phyloP scores from a whole-genome alignment of 805 yeast genomes.

The Zygosaccharomyces lentus region DNA sequence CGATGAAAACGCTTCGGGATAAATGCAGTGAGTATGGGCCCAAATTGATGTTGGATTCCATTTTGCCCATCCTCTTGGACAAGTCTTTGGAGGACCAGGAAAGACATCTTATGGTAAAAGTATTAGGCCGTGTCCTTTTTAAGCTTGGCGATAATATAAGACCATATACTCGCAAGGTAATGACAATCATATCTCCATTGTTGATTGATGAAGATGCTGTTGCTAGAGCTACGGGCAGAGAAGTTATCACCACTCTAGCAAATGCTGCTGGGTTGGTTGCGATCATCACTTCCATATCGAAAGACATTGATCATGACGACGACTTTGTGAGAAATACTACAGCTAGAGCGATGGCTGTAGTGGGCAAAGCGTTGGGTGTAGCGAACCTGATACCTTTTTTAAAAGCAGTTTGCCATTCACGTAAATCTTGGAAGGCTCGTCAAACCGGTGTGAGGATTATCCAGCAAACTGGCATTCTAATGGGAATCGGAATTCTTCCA shows the following conservation, averaged over 20 bases:
- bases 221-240: constrained; percentile 75
- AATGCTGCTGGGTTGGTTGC: constrained; percentile 79
- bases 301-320: constrained; percentile 78
- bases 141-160: constrained; percentile 59
- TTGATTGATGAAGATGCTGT: constrained; percentile 72
- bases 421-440: constrained; percentile 74
- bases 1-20: constrained; percentile 63
- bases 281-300: constrained; percentile 73
- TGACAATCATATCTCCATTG: constrained; percentile 73
- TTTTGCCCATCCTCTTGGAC: constrained; percentile 75
- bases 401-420: constrained; percentile 71
- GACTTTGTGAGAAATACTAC: constrained; percentile 75
- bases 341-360: constrained; percentile 77
- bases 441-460: constrained; percentile 77
- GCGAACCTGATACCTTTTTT: constrained; percentile 71
- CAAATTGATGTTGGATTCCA: constrained; percentile 56
- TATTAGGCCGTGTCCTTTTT: constrained; percentile 63
- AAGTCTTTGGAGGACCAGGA: constrained; percentile 73
- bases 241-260: constrained; percentile 66
- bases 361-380: constrained; percentile 74
- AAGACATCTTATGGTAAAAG: constrained; percentile 74
- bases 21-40: constrained; percentile 67
- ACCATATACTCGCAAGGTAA: constrained; percentile 69
- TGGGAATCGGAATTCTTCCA: constrained; percentile 75
- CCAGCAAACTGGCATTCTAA: constrained; percentile 64